These are phyloP conservation scores for Emydomyces testavorans DNA, from an alignment of 2,329 filamentous ascomycete species.

Conservation along the genomic window DNA sequence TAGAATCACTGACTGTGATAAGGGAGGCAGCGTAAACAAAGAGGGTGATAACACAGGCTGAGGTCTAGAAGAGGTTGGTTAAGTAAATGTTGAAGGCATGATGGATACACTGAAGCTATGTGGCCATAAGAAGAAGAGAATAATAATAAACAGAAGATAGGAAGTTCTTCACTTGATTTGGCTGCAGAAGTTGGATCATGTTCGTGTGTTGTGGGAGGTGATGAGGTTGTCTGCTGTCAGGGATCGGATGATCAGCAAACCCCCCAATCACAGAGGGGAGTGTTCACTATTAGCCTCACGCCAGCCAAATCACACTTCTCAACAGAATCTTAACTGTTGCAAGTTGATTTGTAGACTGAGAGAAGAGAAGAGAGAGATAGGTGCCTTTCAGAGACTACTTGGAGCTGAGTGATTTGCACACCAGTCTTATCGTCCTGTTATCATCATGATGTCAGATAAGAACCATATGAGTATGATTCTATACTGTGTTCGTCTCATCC, in stretches of 20 bases:
- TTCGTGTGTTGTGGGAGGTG: background rate
- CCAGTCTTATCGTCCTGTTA: no score
- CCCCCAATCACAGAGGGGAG: slow-evolving; percentile 1
- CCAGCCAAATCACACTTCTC: background rate
- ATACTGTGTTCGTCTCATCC: no score
- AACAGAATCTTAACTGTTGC: background rate
- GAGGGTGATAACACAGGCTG: background rate
- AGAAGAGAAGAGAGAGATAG: no score
- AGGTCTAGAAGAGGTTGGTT: background rate
- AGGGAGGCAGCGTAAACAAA: background rate
- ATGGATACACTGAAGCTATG: background rate
- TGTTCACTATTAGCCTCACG: background rate
- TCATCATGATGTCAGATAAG: background rate
- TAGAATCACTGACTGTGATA: background rate
- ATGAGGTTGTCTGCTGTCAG: background rate
- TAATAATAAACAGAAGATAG: background rate
- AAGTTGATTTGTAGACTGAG: background rate
- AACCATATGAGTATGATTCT: background rate
- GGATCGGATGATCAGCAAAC: slow-evolving; percentile 6
- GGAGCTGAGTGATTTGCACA: no score
- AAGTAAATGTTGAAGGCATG: background rate
- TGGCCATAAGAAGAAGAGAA: no score
- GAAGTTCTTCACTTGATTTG: background rate
- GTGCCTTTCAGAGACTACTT: no score
- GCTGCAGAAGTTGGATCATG: background rate